Base-by-base conservation (phyloP, 2,329 filamentous ascomycete species). In the Epichloe scottii region DNA sequence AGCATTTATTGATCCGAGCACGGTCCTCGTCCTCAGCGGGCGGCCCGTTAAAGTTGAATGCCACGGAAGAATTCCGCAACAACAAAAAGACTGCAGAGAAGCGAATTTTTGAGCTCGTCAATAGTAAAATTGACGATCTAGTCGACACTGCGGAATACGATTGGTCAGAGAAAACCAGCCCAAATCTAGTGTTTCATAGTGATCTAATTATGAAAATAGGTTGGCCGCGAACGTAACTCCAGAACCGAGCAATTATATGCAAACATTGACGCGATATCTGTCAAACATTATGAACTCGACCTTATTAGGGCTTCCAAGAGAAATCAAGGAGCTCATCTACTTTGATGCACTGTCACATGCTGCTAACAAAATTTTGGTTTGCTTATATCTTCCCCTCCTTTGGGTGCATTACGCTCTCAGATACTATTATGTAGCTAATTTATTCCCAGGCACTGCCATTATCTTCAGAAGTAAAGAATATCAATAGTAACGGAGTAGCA, bases 61-160 rank as follows among this genome's bases (percentile, higher is more conserved):
- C 94, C 0, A 97, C 93, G 0, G 85, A 89, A 57, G 80, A 88
- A 53, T 98, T 98, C 66, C 78, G 82, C 40, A 83, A 78, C 60
- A 90, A 95, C 63, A 96, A 96, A 70, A 96, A 97, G 71, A 89
- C 86, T 1, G 93, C 93, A 0, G 91, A 96, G 64, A 95, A 96
- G 69, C 85, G 94, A 35, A 97, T 98, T 52, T 98, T 98, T 63
- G 94, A 98, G 68, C 78, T 98, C 0, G 93, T 98, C 56, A 97
- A 98, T 70, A 94, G 87, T 52, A 98, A 98, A 72, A 97, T 98
- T 60, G 91, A 97, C 62, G 93, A 98, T 64, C 78, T 98, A 11
- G 87, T 98, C 50, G 91, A 96, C 60, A 97, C 90, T 0, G 91
- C 93, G 34, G 93, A 98, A 68, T 98, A 98, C 64, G 89, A 97